Evolutionary conservation across 768 basidiomycete species (phyloP).

Genomic region (Cubamyces lactineus): DNA sequence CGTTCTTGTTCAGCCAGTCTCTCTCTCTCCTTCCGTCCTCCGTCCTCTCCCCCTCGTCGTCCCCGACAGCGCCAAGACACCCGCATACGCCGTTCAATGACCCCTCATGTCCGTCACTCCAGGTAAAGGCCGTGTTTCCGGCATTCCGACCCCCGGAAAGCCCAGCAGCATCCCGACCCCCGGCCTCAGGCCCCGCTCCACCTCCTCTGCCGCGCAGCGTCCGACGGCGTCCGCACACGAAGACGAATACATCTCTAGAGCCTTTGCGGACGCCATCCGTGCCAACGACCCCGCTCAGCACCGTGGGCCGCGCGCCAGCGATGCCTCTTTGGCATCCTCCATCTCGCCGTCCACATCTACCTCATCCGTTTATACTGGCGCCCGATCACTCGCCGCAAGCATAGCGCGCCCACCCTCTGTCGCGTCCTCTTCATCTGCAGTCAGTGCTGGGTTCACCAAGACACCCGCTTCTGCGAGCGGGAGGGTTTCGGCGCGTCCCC

Average conservation of each 20-base stretch:
- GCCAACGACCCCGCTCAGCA: conserved; percentile 81
- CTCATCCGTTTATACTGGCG: conserved; percentile 44
- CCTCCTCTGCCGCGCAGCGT: conserved; percentile 46
- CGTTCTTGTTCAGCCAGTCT: conserved; percentile 16
- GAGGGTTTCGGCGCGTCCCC: conserved; percentile 60
- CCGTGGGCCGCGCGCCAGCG: conserved; percentile 47
- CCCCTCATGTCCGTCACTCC: conserved; percentile 47
- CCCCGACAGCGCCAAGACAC: conserved; percentile 1
- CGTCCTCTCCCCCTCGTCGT: conserved; percentile 8
- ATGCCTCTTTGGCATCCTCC: conserved; percentile 41
- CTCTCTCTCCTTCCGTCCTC: background rate
- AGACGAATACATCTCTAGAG: conserved; percentile 63
- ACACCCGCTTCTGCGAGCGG: conserved; percentile 42
- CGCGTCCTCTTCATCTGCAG: conserved; percentile 55
- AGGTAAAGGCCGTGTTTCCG: conserved; percentile 45
- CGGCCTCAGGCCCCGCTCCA: conserved; percentile 62
- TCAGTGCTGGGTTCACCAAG: conserved; percentile 37
- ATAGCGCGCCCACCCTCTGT: conserved; percentile 60
- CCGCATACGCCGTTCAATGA: conserved; percentile 14
- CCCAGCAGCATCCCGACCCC: conserved; percentile 66
- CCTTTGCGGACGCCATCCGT: conserved; percentile 80
- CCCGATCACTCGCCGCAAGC: conserved; percentile 44
- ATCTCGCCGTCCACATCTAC: conserved; percentile 53
- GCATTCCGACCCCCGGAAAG: conserved; percentile 52
- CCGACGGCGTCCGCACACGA: conserved; percentile 43